Evolutionary conservation across 805 yeast genomes (phyloP), one percentile per base, ranked within the genome.

Genomic region (Metschnikowia gruessii): DNA sequence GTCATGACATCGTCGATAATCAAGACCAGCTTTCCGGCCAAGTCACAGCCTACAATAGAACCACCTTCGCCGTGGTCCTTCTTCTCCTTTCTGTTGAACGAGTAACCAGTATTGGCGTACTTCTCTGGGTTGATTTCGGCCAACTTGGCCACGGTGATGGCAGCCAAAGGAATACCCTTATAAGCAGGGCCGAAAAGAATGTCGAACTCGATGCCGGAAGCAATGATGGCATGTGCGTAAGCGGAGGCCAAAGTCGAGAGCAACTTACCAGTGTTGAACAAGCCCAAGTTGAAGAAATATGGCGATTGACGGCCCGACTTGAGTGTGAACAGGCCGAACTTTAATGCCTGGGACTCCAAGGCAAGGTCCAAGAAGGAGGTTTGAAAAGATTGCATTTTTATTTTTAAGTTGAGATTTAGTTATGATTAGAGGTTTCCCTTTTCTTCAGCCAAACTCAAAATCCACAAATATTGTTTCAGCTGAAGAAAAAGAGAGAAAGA

Each of bases 31-130:
- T 91, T 85, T 40, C 79, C 86, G 50, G 77, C 76, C 58, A 92
- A 77, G 5, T 80, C 67, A 38, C 86, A 81, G 31, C 99, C 99
- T 35, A 94, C 98, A 57, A 92, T 87, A 47, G 80, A 79, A 12
- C 99, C 99, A 56, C 98, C 99, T 72, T 92, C 99, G 46, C 99
- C 99, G 63, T 92, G 99, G 63, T 91, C 97, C 70, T 92, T 92
- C 74, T 86, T 85, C 68, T 90, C 97, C 71, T 92, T 94, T 68
- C 99, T 83, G 76, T 92, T 92, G 76, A 89, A 92, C n/a, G 97
- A 82, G 65, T 91, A 94, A 38, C 88, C 89, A 40, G 88, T 72
- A 50, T 81, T 65, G 42, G 80, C 81, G 61, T 81, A 90, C 61
- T 84, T 83, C 46, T 79, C 80, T n/a, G 89, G 88, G 49, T 88